Base-by-base conservation (phyloP, 441 rosid species). In the Populus hybrid region DNA sequence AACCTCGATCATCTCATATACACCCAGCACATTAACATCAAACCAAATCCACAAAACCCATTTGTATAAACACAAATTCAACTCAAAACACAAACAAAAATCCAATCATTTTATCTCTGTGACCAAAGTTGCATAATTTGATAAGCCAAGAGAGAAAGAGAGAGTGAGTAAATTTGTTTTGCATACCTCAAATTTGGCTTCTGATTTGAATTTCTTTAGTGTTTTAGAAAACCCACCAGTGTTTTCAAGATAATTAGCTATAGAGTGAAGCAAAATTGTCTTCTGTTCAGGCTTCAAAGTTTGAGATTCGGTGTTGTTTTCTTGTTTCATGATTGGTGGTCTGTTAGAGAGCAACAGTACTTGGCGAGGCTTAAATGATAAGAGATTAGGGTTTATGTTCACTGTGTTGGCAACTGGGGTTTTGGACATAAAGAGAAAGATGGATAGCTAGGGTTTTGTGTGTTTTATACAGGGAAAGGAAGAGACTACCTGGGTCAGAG, bases 221-320 rank as follows among this genome's bases (percentile, higher is more conserved):
- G 97, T 85, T 82, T 89, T 94, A 67, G 91, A 81, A 81, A 92
- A 89, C 68, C 92, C 95, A 70, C 92, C 94, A 72, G 73, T 81
- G 77, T 86, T 87, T 21, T 87, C 81, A 68, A 95, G 87, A 80
- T 81, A 94, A 32, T 73, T 86, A 78, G 96, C 96, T 1, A 93
- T 40, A 73, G 97, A 89, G 34, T 69, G 87, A 11, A 89, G 85
- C 11, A 92, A 84, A 67, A 87, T 80, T 69, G 72, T 16, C 73
- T 79, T 89, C 80, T 84, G 84, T 35, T 86, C 86, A 16, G 87
- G 76, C 67, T 73, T 79, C 26, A 88, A 77, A 74, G 23, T 34
- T 23, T 26, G 68, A 78, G 85, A 35, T 66, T 77, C 70, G n/a
- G n/a, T 16, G 67, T 38, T 34, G 34, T 67, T 63, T 76, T 79